Conservation (phyloP, 768 basidiomycete species). For the Rubroboletus satanas region DNA sequence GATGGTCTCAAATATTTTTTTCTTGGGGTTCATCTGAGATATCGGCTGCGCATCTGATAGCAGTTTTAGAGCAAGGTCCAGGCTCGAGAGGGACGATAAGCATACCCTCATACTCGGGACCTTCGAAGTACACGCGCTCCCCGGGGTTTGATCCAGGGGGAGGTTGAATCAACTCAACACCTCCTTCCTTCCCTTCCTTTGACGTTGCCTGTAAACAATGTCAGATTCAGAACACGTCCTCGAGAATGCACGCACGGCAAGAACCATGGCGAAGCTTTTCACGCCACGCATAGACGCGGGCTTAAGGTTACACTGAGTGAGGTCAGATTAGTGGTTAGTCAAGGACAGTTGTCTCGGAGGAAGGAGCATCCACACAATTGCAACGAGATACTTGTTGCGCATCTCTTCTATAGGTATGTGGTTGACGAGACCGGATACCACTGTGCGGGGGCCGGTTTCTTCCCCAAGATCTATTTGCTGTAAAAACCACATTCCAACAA, state of each 20-base stretch:
- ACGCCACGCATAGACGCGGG: conserved; percentile 96
- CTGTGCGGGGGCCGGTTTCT: conserved; percentile 90
- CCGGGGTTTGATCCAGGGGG: conserved; percentile 85
- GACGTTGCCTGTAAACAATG: conserved; percentile 64
- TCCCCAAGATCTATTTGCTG: conserved; percentile 97
- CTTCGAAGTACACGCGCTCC: conserved; percentile 94
- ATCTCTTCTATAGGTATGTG: conserved; percentile 96
- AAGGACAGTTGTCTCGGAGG: background rate
- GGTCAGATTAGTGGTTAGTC: background rate
- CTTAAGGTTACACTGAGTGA: conserved; percentile 80
- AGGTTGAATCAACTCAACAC: conserved; percentile 88
- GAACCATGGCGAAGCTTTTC: conserved; percentile 97
- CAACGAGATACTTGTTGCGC: conserved; percentile 76
- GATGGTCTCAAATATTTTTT: conserved; percentile 97
- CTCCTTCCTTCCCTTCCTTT: conserved; percentile 84
- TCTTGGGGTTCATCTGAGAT: conserved; percentile 92
- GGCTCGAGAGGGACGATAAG: background rate
- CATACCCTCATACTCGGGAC: conserved; percentile 78
- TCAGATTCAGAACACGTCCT: background rate
- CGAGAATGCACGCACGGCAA: conserved; percentile 56
- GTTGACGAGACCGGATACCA: conserved; percentile 94
- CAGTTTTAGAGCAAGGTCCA: background rate
- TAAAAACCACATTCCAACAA: background rate
- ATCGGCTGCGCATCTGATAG: conserved; percentile 59
- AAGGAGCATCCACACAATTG: conserved; percentile 48